Percentiles rank a stretch among this genome's conserved stretches.
Evolutionary conservation across 805 yeast genomes (phyloP).

Genomic region (Saccharomycopsis vini): DNA sequence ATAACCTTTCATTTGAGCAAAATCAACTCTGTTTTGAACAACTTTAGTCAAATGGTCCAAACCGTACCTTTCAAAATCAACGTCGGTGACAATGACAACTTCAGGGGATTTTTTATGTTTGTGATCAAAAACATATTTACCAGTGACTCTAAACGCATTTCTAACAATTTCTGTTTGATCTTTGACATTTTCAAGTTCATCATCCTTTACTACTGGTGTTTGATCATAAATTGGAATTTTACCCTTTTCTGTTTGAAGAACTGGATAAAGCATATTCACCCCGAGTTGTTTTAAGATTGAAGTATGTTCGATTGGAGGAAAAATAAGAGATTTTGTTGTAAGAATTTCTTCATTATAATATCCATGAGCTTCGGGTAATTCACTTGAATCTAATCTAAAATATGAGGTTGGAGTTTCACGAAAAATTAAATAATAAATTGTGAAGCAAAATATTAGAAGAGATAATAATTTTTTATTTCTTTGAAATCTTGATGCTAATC

Average conservation of each 20-base stretch:
- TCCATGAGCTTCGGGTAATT: slow-evolving; percentile 33
- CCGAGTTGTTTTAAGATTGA: slow-evolving; percentile 50
- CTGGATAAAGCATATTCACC: slow-evolving; percentile 37
- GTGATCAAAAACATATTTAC: slow-evolving; percentile 43
- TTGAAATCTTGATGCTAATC: slow-evolving; percentile 8
- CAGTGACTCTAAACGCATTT: slow-evolving; percentile 55
- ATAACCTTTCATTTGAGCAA: slow-evolving; percentile 71
- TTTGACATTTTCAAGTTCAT: slow-evolving; percentile 2
- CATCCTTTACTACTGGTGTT: slow-evolving; percentile 7
- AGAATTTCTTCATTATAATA: slow-evolving; percentile 36
- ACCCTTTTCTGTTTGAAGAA: slow-evolving; percentile 20
- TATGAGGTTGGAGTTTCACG: slow-evolving; percentile 8
- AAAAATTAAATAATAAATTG: slow-evolving; percentile 13
- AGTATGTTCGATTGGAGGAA: slow-evolving; percentile 70
- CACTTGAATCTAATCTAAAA: slow-evolving; percentile 12
- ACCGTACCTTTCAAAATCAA: slow-evolving; percentile 65
- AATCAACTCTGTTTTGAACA: slow-evolving; percentile 81
- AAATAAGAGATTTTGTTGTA: slow-evolving; percentile 47
- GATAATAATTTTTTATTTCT: slow-evolving; percentile 12
- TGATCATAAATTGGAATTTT: slow-evolving; percentile 13
- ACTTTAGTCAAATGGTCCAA: slow-evolving; percentile 52
- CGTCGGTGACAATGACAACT: slow-evolving; percentile 65
- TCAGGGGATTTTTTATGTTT: slow-evolving; percentile 40
- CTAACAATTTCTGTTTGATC: slow-evolving; percentile 35
- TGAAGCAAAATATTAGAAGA: slow-evolving; percentile 8